These are phyloP conservation scores for Ilex aquifolium DNA, from an alignment of 257 asterid species.

Conservation along the genomic window DNA sequence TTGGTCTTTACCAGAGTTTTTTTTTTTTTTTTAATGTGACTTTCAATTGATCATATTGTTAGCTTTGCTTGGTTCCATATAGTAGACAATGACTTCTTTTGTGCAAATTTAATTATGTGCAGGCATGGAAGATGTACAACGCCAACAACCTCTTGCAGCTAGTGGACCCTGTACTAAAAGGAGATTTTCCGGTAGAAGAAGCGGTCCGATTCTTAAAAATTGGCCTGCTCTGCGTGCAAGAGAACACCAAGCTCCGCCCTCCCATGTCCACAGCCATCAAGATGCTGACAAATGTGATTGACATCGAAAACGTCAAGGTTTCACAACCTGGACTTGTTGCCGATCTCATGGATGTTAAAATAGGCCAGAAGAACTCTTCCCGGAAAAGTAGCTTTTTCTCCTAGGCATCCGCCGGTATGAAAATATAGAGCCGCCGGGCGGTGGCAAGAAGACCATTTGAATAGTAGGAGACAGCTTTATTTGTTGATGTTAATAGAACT, in stretches of 20 bases:
- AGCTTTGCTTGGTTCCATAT: no score
- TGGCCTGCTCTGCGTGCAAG: constrained; percentile 77
- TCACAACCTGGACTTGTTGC: constrained; percentile 58
- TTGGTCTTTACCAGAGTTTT: no score
- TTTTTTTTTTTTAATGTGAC: no score
- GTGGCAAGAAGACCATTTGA: no score
- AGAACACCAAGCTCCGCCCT: constrained; percentile 54
- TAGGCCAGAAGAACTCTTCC: constrained; percentile 31
- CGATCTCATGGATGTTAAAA: constrained; percentile 58
- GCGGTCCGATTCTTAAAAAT: constrained; percentile 46
- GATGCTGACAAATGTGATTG: constrained; percentile 54
- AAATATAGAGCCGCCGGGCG: constrained; percentile 27
- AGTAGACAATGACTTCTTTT: neutral
- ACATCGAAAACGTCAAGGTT: constrained; percentile 23
- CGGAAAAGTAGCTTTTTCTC: constrained; percentile 39
- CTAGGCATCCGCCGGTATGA: constrained; percentile 34
- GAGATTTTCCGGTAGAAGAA: constrained; percentile 40
- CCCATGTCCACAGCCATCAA: constrained; percentile 50
- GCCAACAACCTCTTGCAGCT: constrained; percentile 27
- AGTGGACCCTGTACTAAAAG: constrained; percentile 50
- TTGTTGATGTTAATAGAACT: no score
- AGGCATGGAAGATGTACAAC: constrained; percentile 71
- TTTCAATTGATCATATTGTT: neutral
- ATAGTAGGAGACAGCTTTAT: no score
- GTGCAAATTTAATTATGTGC: constrained; percentile 14